Evolutionary conservation across 2,329 filamentous ascomycete genomes (phyloP), one percentile per base, ranked within the genome.

Genomic region (Penicillium janthinellum): DNA sequence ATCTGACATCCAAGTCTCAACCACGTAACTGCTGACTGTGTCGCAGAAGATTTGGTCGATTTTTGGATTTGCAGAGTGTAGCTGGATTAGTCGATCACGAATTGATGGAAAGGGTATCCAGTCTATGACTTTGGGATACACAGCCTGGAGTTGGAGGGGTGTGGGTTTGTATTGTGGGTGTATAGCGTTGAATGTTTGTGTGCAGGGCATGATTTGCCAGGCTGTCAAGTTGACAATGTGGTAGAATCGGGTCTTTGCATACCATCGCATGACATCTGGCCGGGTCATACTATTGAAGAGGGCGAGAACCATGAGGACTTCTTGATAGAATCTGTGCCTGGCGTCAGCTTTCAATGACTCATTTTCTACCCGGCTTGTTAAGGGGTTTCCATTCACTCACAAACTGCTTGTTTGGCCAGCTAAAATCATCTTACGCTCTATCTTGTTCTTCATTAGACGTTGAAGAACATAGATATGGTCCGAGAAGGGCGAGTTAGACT

Each of bases 191-290:
- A 44, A 44, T 4, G 41, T 44, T 12, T 10, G 17, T 2, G 41
- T 44, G 20, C 41, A 44, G 8, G 41, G 41, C 41, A 44, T 44
- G 41, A 62, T 47, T 59, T 62, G 60, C 60, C 60, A 62, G 10
- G 57, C 54, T 10, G 60, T 62, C 12, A 62, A 39, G 41, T 62
- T 54, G 35, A 62, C 60, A 22, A 62, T 62, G 22, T 62, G 60
- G 22, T 62, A 58, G 20, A 62, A 62, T 49, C 60, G 41, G n/a
- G 60, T 62, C 56, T 60, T 59, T 5, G 60, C 60, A 37, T 62
- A 62, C 60, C 60, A 62, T 34, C 44, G 49, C 60, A 62, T 62
- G 10, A 54, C 60, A 31, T 59, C 60, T 17, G 60, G 60, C 28
- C 60, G 57, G 5, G 53, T 62, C 17, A 62, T 50, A 12, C 60